phyloP scores from a whole-genome alignment of 176 grass and related monocot genomes.

The Chrysopogon serrulatus region DNA sequence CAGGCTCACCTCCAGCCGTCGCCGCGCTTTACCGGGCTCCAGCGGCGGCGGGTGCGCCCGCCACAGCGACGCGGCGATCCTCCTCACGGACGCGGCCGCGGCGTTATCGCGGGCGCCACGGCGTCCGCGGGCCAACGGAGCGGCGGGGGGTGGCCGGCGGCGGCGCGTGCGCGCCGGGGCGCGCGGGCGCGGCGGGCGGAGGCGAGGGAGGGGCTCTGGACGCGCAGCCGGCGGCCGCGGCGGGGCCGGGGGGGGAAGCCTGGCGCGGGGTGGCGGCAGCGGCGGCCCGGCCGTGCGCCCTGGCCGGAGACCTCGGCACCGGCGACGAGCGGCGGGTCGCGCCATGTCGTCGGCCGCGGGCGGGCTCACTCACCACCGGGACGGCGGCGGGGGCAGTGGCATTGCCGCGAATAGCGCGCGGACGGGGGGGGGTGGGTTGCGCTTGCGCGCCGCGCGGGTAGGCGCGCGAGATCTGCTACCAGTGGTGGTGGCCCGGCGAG shows the following conservation, averaged over 20 bases:
- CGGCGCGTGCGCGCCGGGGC: neutral
- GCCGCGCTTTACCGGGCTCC: constrained; percentile 19
- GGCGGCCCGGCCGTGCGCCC: neutral
- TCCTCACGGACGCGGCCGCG: constrained; percentile 44
- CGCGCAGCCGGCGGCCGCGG: constrained; percentile 25
- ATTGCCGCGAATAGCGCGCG: constrained; percentile 29
- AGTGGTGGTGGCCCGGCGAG: constrained; percentile 23
- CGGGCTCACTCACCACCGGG: neutral
- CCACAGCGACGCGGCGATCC: constrained; percentile 64
- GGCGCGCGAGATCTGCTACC: constrained; percentile 33
- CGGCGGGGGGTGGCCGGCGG: constrained; percentile 23
- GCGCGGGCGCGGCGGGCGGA: constrained; percentile 1
- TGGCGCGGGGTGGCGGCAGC: neutral
- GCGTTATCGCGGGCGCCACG: neutral
- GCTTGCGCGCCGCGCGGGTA: neutral
- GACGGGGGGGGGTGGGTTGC: neutral
- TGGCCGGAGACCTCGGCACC: constrained; percentile 20
- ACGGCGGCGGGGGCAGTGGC: constrained; percentile 30
- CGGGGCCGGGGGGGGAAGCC: neutral
- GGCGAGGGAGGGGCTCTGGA: constrained; percentile 42
- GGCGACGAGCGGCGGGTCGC: constrained; percentile 17
- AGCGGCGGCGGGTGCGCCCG: constrained; percentile 28
- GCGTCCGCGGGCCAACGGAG: constrained; percentile 20
- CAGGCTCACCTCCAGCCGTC: constrained; percentile 34
- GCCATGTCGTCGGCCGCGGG: constrained; percentile 13